Percentiles rank a stretch among this genome's conserved stretches.
These are phyloP conservation scores for Hypsizygus ulmarius DNA, from an alignment of 1,284 basidiomycete genomes.

Conservation along the genomic window DNA sequence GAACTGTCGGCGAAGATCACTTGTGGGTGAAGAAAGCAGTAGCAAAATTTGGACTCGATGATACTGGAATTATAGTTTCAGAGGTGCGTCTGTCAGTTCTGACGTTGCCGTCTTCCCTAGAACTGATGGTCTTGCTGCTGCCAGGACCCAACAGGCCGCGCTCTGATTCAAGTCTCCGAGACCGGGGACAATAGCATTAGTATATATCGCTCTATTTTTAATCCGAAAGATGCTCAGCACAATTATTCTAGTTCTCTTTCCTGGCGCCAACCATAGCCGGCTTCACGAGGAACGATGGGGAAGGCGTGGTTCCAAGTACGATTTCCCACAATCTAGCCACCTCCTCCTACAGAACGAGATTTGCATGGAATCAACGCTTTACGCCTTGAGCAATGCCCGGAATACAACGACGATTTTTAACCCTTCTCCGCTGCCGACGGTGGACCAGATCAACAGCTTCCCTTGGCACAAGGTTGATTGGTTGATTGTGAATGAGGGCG, in stretches of 20 bases:
- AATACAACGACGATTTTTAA: constrained; percentile 45
- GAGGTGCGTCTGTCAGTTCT: constrained; percentile 31
- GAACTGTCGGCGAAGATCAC: constrained; percentile 49
- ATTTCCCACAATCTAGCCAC: constrained; percentile 38
- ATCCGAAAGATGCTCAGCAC: background rate
- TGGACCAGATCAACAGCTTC: constrained; percentile 37
- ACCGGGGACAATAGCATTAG: constrained; percentile 60
- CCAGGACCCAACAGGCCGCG: constrained; percentile 52
- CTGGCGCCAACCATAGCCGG: constrained; percentile 51
- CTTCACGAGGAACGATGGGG: constrained; percentile 29
- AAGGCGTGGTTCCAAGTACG: constrained; percentile 5
- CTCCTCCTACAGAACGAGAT: constrained; percentile 60
- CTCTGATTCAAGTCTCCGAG: constrained; percentile 54
- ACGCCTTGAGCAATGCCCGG: constrained; percentile 26
- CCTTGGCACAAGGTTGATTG: constrained; percentile 51
- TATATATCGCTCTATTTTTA: constrained; percentile 19
- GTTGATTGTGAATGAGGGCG: constrained; percentile 54
- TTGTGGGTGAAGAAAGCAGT: constrained; percentile 42
- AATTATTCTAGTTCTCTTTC: constrained; percentile 44
- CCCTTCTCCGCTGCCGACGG: constrained; percentile 51
- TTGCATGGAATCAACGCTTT: constrained; percentile 39
- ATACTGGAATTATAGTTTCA: constrained; percentile 34
- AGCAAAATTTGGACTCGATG: constrained; percentile 37
- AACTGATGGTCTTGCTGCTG: background rate
- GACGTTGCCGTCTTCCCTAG: background rate